phyloP scores from a whole-genome alignment of 176 grass and related monocot species.

The Tuctoria greenei region DNA sequence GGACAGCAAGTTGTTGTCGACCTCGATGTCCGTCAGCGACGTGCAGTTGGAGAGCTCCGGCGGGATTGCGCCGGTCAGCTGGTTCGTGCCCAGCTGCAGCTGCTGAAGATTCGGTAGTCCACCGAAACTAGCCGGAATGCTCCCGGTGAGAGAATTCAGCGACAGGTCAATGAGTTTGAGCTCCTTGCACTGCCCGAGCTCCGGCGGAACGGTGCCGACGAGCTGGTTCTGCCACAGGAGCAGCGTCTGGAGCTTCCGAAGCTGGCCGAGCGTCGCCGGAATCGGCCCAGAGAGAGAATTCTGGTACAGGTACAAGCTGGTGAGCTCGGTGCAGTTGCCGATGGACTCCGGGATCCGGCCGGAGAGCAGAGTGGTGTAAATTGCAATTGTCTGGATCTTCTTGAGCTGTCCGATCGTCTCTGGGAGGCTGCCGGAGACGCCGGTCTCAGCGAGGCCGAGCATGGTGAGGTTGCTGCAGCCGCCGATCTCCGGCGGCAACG shows the following conservation, averaged over 20 bases:
- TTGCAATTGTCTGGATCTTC: conserved; percentile 83
- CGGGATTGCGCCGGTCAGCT: conserved; percentile 70
- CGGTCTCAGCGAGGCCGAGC: conserved; percentile 85
- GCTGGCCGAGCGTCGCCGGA: conserved; percentile 53
- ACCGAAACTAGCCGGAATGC: conserved; percentile 62
- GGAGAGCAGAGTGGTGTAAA: conserved; percentile 82
- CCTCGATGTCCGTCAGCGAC: conserved; percentile 67
- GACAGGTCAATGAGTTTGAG: conserved; percentile 77
- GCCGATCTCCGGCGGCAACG: conserved; percentile 73
- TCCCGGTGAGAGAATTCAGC: conserved; percentile 70
- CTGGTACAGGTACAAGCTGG: conserved; percentile 90
- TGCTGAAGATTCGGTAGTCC: conserved; percentile 63
- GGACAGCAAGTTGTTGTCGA: conserved; percentile 90
- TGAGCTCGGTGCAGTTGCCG: conserved; percentile 82
- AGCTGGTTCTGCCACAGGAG: conserved; percentile 95
- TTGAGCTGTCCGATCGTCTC: conserved; percentile 81
- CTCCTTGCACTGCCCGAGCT: conserved; percentile 67
- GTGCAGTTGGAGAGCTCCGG: conserved; percentile 82
- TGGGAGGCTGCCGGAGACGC: conserved; percentile 78
- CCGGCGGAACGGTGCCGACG: conserved; percentile 67
- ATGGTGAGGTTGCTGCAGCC: conserved; percentile 63
- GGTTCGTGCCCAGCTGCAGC: conserved; percentile 91
- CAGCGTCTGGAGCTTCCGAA: conserved; percentile 70
- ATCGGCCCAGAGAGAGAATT: conserved; percentile 79
- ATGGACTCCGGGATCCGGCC: conserved; percentile 82